Base-by-base conservation (phyloP, 768 basidiomycete genomes). In the Leucogyrophana mollusca region DNA sequence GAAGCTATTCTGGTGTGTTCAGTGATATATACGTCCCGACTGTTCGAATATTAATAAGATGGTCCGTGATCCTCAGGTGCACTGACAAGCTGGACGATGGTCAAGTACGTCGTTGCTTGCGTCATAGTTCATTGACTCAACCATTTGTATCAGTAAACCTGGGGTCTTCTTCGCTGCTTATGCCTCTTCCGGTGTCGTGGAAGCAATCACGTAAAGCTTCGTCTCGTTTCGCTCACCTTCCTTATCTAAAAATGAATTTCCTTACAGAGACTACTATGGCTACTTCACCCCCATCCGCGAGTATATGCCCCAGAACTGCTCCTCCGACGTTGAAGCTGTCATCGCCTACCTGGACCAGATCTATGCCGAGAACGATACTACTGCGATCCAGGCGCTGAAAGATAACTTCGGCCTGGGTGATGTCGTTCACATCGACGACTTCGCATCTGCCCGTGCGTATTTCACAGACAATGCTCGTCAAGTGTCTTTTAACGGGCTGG, bases 231-330 rank as follows among this genome's bases (percentile, higher is more conserved):
- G 9, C 5, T 17, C 3, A n/a, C 45, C 35, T 43, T 32, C 43
- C 34, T 21, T n/a, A 14, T 11, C 6, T 14, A n/a, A 13, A 4
- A 24, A 53, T 50, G 8, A 38, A n/a, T 18, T 8, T 18, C 16
- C 39, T 24, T 33, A 9, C 24, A 61, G 59, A 11, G 48, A 62
- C n/a, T 58, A 46, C 35, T 54, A 55, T 20, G 70, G 69, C 51
- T 90, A 87, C 56, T 87, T 85, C 60, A 85, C 86, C 49, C 85
- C 85, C 10, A 78, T 85, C 53, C 79, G 79, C 13, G 69, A 77
- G 53, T 67, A 78, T 55, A 87, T 87, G 83, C 81, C 85, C 2
- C 52, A 53, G 51, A 89, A 90, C 61, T 90, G 87, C 64, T 87
- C 85, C 7, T 76, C 83, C 0, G 87, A 90, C 55, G 74, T 87